Conservation (phyloP, 192 early-diverging fungal genomes). For the Gamsiella multidivaricata region DNA sequence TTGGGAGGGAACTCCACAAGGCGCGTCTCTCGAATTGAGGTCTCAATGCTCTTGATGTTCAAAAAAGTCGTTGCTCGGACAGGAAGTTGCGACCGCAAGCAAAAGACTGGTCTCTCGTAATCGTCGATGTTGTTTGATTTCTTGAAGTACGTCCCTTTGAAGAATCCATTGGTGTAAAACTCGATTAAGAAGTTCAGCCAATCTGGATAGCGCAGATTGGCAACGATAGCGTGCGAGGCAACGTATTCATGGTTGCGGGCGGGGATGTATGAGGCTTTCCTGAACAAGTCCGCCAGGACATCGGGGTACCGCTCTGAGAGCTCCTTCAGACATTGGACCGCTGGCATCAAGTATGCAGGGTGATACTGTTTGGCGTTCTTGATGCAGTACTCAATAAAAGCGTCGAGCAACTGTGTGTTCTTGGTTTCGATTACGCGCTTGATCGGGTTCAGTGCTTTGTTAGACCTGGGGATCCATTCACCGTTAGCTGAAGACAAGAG, state of each 20-base stretch:
- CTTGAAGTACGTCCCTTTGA: background rate
- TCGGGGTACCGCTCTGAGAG: slow-evolving; percentile 36
- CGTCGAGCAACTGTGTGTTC: slow-evolving; percentile 25
- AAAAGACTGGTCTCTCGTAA: slow-evolving; percentile 36
- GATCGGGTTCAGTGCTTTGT: slow-evolving; percentile 27
- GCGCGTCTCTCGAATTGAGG: slow-evolving; percentile 8
- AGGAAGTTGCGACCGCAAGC: slow-evolving; percentile 30
- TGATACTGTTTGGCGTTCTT: slow-evolving; percentile 40
- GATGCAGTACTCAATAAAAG: slow-evolving; percentile 44
- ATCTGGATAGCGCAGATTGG: slow-evolving; percentile 23
- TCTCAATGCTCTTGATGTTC: slow-evolving; percentile 15
- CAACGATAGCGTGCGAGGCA: slow-evolving; percentile 36
- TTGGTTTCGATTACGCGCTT: slow-evolving; percentile 31
- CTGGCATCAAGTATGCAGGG: slow-evolving; percentile 46
- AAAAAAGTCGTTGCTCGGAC: slow-evolving; percentile 9
- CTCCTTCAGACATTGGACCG: slow-evolving; percentile 39
- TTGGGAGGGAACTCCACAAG: slow-evolving; percentile 8
- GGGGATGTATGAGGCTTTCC: slow-evolving; percentile 41
- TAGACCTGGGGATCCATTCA: slow-evolving; percentile 42
- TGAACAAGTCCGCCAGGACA: slow-evolving; percentile 38
- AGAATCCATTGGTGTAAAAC: slow-evolving; percentile 14
- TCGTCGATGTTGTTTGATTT: slow-evolving; percentile 51
- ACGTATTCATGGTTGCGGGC: slow-evolving; percentile 34
- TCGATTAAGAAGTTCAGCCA: slow-evolving; percentile 16
- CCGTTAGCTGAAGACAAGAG: slow-evolving; percentile 14